Base-by-base conservation (phyloP, 75 land plant species). In the Larix kaempferi region DNA sequence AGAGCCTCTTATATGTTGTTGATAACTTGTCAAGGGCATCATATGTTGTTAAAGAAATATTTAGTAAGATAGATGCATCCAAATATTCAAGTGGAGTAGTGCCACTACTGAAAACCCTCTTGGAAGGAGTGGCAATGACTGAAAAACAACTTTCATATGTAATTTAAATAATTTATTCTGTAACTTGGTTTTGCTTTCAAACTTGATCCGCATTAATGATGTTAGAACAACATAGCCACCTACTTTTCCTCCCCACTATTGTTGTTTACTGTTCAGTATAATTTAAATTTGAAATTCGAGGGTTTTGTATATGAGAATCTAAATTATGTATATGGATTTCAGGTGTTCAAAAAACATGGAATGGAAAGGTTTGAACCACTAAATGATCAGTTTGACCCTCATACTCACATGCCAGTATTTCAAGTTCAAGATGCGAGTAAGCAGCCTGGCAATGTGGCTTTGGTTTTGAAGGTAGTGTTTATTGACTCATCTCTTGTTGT, bases 91-190 rank as follows among this genome's bases (percentile, higher is more conserved):
- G 82, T 77, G 94, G 86, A 67, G 89, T 89, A 33, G 91, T 79
- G 0, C 87, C 85, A 58, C 87, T 89, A 15, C 73, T 96, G 13
- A 84, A 86, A 77, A 86, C 93, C 19, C 89, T 96, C 4, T 76
- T 94, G 10, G 93, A 92, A 59, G 99, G 99, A 65, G 95, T 93
- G 76, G 90, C 87, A 55, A 94, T 91, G 94, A 96, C 99, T 54
- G 94, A 93, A 25, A 96, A 90, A 82, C 94, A 96, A 59, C 88
- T 96, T 16, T 29, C 33, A 2, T 90, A 92, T 93, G 99, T n/a
- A n/a, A n/a, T n/a, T n/a, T n/a, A n/a, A n/a, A n/a, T n/a, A n/a
- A n/a, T n/a, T n/a, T n/a, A n/a, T n/a, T n/a, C n/a, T n/a, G n/a
- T n/a, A n/a, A n/a, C n/a, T n/a, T n/a, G n/a, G n/a, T n/a, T n/a